Evolutionary conservation across 108 stramenopile species (phyloP).

Genomic region (Conticribra weissflogii): DNA sequence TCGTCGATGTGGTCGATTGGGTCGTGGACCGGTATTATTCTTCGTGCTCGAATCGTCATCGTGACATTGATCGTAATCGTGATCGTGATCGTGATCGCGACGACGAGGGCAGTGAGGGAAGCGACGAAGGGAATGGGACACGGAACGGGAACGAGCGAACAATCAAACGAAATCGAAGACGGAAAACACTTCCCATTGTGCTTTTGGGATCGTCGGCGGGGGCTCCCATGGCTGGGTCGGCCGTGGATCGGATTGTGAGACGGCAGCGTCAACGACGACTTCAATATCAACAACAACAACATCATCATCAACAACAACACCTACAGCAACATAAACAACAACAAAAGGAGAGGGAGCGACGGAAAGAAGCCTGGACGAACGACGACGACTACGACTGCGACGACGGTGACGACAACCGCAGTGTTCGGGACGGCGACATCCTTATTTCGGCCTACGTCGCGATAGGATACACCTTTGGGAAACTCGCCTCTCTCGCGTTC

Average conservation of each 20-base stretch:
- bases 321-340: neutral
- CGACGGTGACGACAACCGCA: no score
- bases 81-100: no score
- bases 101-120: no score
- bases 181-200: slow-evolving; percentile 9
- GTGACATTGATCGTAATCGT: no score
- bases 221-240: slow-evolving; percentile 23
- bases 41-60: no score
- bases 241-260: slow-evolving; percentile 12
- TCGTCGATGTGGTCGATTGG: slow-evolving; percentile 31
- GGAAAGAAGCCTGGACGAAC: no score
- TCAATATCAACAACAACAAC: no score
- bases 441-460: slow-evolving; percentile 23
- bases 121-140: neutral
- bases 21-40: no score
- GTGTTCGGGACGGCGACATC: neutral
- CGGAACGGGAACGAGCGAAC: neutral
- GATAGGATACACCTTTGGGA: slow-evolving; percentile 33
- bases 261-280: no score
- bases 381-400: no score
- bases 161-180: no score
- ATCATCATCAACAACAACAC: no score
- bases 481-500: slow-evolving; percentile 27
- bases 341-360: neutral
- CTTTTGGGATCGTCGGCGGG: slow-evolving; percentile 36